Base-by-base conservation (phyloP, 2,329 filamentous ascomycete species). In the Colletotrichum sp. region DNA sequence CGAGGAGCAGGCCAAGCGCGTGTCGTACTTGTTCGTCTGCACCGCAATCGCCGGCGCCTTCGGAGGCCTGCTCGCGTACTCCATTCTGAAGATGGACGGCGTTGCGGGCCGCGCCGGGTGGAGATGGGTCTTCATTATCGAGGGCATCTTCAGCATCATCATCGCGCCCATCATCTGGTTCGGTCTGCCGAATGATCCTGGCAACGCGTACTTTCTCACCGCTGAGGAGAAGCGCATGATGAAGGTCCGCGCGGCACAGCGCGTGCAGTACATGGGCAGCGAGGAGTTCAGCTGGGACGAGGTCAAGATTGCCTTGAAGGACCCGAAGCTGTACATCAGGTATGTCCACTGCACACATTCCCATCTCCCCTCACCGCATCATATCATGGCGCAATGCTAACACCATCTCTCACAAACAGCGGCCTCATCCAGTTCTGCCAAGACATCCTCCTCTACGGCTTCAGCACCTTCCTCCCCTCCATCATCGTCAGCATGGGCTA, bases 391-490 rank as follows among this genome's bases (percentile, higher is more conserved):
- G 43, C 10, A 21, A 34, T 28, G 14, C 68, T 69, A 48, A 66
- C 48, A 77, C 78, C 8, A 65, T 9, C 6, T 32, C 7, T 1
- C 26, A 12, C 8, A 6, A 70, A 65, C 26, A 74, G 70, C 72
- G 87, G 85, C 7, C 76, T 82, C 28, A 88, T 88, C 21, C 88
- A 90, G 63, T 90, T 91, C 79, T 90, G 87, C 67, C 86, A 88
- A 73, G 87, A 90, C 73, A 88, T 89, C 30, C 81, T 89, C 59
- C 83, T 90, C 1, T 91, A 90, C 78, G 90, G 89, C n/a, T 91
- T 92, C 81, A 88, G 86, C 77, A 91, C 89, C 12, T 92, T 92
- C 79, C 82, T 91, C 6, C 91, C 91, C 3, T 87, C 87, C 3
- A 92, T 92, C 77, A 84, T 92, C 64, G 83, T 86, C 57, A 85